Percentiles rank a stretch among this genome's conserved stretches.
Conservation (phyloP, 306 rosid genomes). For the Ormosia semicastrata region DNA sequence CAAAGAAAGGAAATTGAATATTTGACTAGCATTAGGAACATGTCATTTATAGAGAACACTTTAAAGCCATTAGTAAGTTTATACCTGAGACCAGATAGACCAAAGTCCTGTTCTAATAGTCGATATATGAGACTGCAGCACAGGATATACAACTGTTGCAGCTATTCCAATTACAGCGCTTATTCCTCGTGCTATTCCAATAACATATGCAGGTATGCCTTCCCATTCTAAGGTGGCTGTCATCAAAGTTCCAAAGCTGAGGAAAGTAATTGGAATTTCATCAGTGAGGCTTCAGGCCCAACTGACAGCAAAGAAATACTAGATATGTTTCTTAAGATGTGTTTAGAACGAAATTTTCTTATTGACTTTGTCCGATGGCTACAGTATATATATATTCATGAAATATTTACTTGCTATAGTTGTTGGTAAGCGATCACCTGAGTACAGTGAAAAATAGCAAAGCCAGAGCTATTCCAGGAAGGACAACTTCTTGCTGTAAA, state of each 20-base stretch:
- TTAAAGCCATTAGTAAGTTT: not conserved
- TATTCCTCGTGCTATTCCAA: conserved; percentile 74
- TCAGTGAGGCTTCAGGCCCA: conserved; percentile 1
- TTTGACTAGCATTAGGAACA: not conserved
- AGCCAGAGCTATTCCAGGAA: conserved; percentile 86
- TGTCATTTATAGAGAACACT: not conserved
- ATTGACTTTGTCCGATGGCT: not conserved
- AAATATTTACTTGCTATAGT: not conserved
- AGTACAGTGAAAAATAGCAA: conserved; percentile 82
- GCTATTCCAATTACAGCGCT: conserved; percentile 72
- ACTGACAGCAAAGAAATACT: conserved; percentile 1
- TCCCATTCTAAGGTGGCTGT: conserved; percentile 87
- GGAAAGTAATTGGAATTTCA: conserved; percentile 19
- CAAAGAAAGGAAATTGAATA: not conserved
- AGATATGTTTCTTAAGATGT: not conserved
- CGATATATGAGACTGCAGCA: conserved; percentile 53
- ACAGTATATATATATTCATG: not conserved
- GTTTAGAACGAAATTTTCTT: not conserved
- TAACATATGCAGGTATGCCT: conserved; percentile 76
- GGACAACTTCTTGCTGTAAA: conserved; percentile 65
- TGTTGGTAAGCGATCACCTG: conserved; percentile 47
- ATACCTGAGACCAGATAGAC: conserved; percentile 92
- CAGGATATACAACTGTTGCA: conserved; percentile 68
- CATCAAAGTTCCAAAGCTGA: conserved; percentile 93
- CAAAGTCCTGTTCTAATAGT: conserved; percentile 80